Percentiles rank a stretch among this genome's conserved stretches.
Conservation (phyloP, 2,329 filamentous ascomycete species). For the Xylariaceae sp. region DNA sequence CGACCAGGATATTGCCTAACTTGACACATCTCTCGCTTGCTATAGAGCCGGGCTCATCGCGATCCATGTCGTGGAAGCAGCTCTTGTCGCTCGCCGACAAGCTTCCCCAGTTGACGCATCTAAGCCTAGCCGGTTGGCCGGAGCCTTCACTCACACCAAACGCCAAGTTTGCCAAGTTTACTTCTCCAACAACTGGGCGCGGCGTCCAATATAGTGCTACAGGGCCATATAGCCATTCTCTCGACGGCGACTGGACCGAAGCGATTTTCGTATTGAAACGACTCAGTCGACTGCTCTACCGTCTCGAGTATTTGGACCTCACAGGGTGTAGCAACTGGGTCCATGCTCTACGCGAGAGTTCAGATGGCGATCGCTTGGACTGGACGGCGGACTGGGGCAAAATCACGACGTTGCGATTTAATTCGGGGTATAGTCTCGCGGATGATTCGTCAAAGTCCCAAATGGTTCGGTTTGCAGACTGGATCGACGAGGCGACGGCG, state of each 20-base stretch:
- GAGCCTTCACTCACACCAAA: constrained; percentile 53
- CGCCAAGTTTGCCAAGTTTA: constrained; percentile 44
- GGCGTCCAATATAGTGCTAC: constrained; percentile 50
- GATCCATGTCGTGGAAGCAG: constrained; percentile 51
- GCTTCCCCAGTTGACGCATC: constrained; percentile 51
- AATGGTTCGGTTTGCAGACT: constrained; percentile 32
- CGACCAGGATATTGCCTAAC: constrained; percentile 44
- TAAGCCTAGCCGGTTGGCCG: constrained; percentile 59
- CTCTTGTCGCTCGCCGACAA: constrained; percentile 50
- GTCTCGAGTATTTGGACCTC: constrained; percentile 56
- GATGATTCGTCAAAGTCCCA: constrained; percentile 34
- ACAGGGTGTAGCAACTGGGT: constrained; percentile 56
- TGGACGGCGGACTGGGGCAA: constrained; percentile 53
- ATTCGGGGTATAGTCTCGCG: constrained; percentile 39
- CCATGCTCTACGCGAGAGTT: constrained; percentile 40
- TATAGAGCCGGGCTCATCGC: constrained; percentile 35
- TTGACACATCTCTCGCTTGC: constrained; percentile 58
- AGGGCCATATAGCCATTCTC: constrained; percentile 51
- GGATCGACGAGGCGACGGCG: constrained; percentile 35
- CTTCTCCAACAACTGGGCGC: constrained; percentile 38
- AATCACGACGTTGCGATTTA: constrained; percentile 42
- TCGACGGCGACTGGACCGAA: constrained; percentile 57
- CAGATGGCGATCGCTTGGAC: constrained; percentile 44
- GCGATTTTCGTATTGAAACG: constrained; percentile 51
- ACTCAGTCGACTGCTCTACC: constrained; percentile 50